Percentiles rank a stretch among this genome's conserved stretches.
Evolutionary conservation across 1,139 yeast genomes (phyloP).

Genomic region (Magnusiomyces sp.): DNA sequence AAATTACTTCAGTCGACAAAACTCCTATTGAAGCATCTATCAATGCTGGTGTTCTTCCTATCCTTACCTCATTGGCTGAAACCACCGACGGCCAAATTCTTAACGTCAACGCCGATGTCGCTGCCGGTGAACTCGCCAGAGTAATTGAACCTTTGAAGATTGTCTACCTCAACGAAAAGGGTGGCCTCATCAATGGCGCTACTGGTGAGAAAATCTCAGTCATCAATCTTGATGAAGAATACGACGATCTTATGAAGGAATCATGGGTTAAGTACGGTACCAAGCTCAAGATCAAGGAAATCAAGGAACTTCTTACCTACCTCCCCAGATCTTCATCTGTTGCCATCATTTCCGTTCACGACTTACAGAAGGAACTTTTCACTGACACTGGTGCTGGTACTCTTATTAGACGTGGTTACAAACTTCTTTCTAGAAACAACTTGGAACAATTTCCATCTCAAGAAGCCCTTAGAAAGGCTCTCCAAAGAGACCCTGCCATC

Average conservation of each 20-base stretch:
- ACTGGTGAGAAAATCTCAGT: constrained; percentile 85
- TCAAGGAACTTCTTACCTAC: constrained; percentile 85
- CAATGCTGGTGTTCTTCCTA: constrained; percentile 93
- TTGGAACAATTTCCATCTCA: constrained; percentile 61
- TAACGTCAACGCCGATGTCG: constrained; percentile 97
- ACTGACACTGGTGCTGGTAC: constrained; percentile 99
- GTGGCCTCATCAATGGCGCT: constrained; percentile 89
- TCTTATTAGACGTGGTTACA: constrained; percentile 92
- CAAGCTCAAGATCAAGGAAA: constrained; percentile 90
- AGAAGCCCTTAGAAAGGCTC: constrained; percentile 67
- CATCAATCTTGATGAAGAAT: constrained; percentile 93
- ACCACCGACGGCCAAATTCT: constrained; percentile 93
- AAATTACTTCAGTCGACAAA: constrained; percentile 77
- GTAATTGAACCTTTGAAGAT: constrained; percentile 94
- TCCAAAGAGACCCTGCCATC: constrained; percentile 70
- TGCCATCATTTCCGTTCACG: constrained; percentile 91
- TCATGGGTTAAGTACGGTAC: constrained; percentile 99
- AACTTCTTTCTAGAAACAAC: constrained; percentile 58
- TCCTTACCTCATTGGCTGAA: constrained; percentile 91
- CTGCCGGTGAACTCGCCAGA: constrained; percentile 96
- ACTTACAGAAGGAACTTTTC: constrained; percentile 91
- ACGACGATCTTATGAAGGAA: constrained; percentile 80
- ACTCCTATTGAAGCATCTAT: constrained; percentile 91
- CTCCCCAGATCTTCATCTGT: constrained; percentile 96
- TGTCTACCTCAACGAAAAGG: constrained; percentile 93